phyloP scores from a whole-genome alignment of 257 asterid species.

The Nicotiana sylvestris region DNA sequence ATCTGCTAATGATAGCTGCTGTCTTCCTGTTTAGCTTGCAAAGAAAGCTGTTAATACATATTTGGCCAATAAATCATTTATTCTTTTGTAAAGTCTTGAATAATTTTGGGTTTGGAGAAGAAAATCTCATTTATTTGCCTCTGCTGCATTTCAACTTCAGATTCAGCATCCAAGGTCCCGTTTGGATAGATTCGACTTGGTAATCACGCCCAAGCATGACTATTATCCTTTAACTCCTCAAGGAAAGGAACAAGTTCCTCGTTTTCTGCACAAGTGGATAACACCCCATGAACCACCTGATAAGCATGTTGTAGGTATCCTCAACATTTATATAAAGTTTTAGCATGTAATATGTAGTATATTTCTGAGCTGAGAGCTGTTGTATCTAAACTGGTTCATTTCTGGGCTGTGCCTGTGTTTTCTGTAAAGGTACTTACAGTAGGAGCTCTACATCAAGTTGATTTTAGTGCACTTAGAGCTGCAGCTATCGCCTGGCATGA shows the following conservation, averaged over 20 bases:
- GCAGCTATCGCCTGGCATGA: slow-evolving; percentile 88
- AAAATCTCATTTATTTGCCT: background rate
- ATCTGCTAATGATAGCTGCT: background rate
- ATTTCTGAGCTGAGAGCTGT: slow-evolving; percentile 16
- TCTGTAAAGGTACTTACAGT: slow-evolving; percentile 68
- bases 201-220: slow-evolving; percentile 88
- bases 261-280: slow-evolving; percentile 77
- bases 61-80: background rate
- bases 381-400: background rate
- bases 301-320: slow-evolving; percentile 63
- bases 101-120: background rate
- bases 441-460: slow-evolving; percentile 96
- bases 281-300: slow-evolving; percentile 80
- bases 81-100: background rate
- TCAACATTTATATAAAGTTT: slow-evolving; percentile 9
- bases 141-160: slow-evolving; percentile 40
- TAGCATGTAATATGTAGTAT: slow-evolving; percentile 2
- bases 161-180: slow-evolving; percentile 96
- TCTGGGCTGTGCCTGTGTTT: slow-evolving; percentile 7
- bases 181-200: slow-evolving; percentile 92
- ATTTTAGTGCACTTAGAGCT: slow-evolving; percentile 69
- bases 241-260: slow-evolving; percentile 82
- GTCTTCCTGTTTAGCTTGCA: background rate
- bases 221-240: slow-evolving; percentile 73
- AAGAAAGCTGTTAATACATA: background rate